These are phyloP conservation scores for Penicillium taxi DNA, from an alignment of 495 filamentous ascomycete species.

Conservation along the genomic window DNA sequence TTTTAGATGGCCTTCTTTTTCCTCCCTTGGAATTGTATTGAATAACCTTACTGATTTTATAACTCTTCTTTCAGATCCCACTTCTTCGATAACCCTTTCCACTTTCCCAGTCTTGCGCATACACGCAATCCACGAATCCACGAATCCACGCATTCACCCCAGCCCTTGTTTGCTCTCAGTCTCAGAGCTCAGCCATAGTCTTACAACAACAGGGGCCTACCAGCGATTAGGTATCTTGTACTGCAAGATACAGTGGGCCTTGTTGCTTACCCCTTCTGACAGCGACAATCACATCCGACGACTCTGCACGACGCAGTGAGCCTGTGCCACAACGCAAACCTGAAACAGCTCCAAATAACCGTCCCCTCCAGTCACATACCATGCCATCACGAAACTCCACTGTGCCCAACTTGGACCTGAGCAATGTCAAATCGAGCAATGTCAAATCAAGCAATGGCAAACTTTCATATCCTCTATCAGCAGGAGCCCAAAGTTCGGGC, in stretches of 20 bases:
- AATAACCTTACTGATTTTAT: slow-evolving; percentile 13
- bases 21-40: neutral
- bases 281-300: neutral
- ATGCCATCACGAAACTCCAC: slow-evolving; percentile 39
- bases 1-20: slow-evolving; percentile 10
- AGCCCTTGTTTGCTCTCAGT: neutral
- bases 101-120: neutral
- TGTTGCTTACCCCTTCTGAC: neutral
- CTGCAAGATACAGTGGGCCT: neutral
- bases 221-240: too few species aligned
- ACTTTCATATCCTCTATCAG: slow-evolving; percentile 29
- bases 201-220: too few species aligned
- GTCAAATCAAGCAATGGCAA: slow-evolving; percentile 25
- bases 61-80: slow-evolving; percentile 10
- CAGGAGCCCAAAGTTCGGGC: slow-evolving; percentile 33
- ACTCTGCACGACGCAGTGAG: slow-evolving; percentile 1
- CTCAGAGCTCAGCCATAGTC: too few species aligned
- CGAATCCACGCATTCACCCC: slow-evolving; percentile 3
- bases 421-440: slow-evolving; percentile 27
- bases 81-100: slow-evolving; percentile 7
- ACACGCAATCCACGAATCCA: neutral
- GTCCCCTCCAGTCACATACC: slow-evolving; percentile 19
- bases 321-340: slow-evolving; percentile 2
- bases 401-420: slow-evolving; percentile 40
- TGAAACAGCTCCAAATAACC: slow-evolving; percentile 2